phyloP scores from a whole-genome alignment of 2,329 filamentous ascomycete species.

The Ilyonectria destructans region DNA sequence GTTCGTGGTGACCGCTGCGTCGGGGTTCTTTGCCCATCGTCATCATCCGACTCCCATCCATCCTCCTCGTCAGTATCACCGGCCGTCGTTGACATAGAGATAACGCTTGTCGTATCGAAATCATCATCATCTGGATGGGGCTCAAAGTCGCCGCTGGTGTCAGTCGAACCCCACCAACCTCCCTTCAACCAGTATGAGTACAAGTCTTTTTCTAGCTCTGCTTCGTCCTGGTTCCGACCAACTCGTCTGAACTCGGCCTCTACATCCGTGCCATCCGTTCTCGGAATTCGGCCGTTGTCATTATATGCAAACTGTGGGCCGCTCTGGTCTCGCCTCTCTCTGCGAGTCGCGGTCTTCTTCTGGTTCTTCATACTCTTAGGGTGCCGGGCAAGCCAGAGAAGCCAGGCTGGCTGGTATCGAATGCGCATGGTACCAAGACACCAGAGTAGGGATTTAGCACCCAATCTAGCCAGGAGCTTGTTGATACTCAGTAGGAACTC shows the following conservation, averaged over 20 bases:
- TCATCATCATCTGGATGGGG: constrained; percentile 70
- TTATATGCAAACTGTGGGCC: constrained; percentile 45
- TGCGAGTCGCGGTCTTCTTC: constrained; percentile 34
- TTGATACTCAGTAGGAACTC: constrained; percentile 85
- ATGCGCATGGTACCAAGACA: constrained; percentile 67
- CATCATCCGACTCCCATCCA: constrained; percentile 65
- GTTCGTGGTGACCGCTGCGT: constrained; percentile 74
- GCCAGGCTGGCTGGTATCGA: constrained; percentile 62
- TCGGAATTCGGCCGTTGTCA: constrained; percentile 70
- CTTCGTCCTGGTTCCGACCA: constrained; percentile 66
- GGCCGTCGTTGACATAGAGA: constrained; percentile 71
- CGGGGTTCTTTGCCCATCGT: constrained; percentile 78
- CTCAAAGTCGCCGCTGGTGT: constrained; percentile 85
- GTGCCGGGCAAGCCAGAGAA: constrained; percentile 69
- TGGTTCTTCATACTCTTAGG: constrained; percentile 51
- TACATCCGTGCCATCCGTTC: constrained; percentile 80
- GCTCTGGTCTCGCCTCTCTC: constrained; percentile 32
- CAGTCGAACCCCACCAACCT: constrained; percentile 87
- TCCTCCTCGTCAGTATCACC: constrained; percentile 62
- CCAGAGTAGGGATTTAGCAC: constrained; percentile 64
- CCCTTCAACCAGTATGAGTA: constrained; percentile 90
- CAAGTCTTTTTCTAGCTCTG: constrained; percentile 79
- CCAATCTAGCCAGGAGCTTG: constrained; percentile 54
- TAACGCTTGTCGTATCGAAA: constrained; percentile 84
- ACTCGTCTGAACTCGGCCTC: constrained; percentile 83